Percentiles rank a stretch among this genome's conserved stretches.
phyloP scores from a whole-genome alignment of 306 rosid species.

The Vigna trinervia region DNA sequence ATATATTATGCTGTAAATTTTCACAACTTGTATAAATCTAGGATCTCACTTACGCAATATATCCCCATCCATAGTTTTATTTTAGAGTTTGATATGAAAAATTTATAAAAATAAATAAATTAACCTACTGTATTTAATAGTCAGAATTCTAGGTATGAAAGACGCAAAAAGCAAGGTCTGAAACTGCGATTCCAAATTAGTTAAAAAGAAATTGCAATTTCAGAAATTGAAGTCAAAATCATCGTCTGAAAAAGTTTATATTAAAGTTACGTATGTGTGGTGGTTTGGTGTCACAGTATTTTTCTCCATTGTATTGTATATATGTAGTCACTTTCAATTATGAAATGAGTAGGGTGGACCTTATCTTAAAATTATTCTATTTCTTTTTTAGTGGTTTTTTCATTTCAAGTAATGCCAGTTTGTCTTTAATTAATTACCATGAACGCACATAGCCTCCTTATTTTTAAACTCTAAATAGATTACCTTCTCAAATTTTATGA shows the following conservation, averaged over 20 bases:
- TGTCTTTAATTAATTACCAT: too few species aligned
- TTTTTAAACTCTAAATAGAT: too few species aligned
- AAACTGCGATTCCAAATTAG: background rate
- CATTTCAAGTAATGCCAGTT: background rate
- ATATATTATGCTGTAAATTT: background rate
- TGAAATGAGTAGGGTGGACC: background rate
- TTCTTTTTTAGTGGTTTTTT: background rate
- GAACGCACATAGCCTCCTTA: too few species aligned
- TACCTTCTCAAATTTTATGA: too few species aligned
- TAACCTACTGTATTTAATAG: background rate
- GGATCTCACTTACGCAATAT: background rate
- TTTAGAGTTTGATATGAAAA: constrained; percentile 13
- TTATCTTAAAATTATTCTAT: background rate
- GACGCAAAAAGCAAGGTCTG: background rate
- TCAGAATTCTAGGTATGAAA: background rate
- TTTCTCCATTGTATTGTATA: background rate
- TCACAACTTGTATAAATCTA: background rate
- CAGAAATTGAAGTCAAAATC: background rate
- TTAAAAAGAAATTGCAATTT: background rate
- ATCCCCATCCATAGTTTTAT: background rate
- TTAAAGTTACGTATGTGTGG: background rate
- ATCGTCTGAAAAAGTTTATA: background rate
- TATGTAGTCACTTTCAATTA: background rate
- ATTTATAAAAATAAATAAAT: background rate
- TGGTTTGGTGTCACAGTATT: background rate